These are phyloP conservation scores for Bauhinia variegata DNA, from an alignment of 306 rosid species.

Conservation along the genomic window DNA sequence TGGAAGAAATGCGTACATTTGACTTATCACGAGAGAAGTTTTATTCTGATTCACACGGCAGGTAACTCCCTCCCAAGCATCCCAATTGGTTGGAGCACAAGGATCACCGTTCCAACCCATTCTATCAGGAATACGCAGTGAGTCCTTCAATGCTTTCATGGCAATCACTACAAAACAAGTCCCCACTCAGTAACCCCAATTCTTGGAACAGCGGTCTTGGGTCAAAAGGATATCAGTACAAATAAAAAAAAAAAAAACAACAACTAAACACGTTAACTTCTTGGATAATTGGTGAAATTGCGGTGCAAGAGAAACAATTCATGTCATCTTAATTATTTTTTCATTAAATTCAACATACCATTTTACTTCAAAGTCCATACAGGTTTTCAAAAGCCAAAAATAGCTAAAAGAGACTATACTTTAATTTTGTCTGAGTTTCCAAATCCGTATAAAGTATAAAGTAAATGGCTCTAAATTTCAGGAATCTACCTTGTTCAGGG, in stretches of 20 bases:
- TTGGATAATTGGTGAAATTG: slow-evolving; percentile 28
- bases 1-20: slow-evolving; percentile 65
- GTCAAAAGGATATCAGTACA: slow-evolving; percentile 26
- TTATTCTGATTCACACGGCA: slow-evolving; percentile 66
- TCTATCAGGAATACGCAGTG: slow-evolving; percentile 83
- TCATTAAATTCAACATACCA: neutral
- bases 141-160: slow-evolving; percentile 85
- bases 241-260: neutral
- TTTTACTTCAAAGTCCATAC: neutral
- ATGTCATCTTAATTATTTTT: slow-evolving; percentile 7
- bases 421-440: slow-evolving; percentile 8
- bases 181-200: slow-evolving; percentile 27
- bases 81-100: slow-evolving; percentile 95
- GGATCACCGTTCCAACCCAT: slow-evolving; percentile 99
- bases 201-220: slow-evolving; percentile 7
- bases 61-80: slow-evolving; percentile 99
- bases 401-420: slow-evolving; percentile 16
- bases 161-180: slow-evolving; percentile 57
- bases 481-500: slow-evolving; percentile 73
- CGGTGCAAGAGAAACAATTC: neutral
- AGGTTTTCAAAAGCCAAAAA: slow-evolving; percentile 29
- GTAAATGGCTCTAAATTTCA: slow-evolving; percentile 4
- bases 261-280: neutral
- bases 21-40: slow-evolving; percentile 68
- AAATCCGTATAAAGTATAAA: neutral